These are phyloP conservation scores for Oryza meridionalis DNA, from an alignment of 176 grass and related monocot species.

Conservation along the genomic window DNA sequence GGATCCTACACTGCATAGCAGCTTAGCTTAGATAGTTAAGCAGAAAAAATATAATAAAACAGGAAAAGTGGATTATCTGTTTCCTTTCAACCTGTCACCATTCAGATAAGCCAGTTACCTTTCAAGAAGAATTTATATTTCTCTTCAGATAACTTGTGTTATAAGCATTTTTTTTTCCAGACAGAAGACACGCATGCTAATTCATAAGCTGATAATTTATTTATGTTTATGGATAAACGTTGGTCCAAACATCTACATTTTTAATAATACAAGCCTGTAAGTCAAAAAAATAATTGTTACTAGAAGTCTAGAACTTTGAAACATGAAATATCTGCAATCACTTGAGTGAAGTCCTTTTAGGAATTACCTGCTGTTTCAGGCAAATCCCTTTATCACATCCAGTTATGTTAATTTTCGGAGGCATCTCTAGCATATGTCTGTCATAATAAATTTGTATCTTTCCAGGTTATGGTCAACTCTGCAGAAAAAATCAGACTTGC, in stretches of 20 bases:
- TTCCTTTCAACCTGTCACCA: not conserved
- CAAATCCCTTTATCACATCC: not conserved
- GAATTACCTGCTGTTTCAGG: not conserved
- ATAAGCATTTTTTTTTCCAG: not conserved
- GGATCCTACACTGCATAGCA: not conserved
- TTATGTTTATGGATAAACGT: not conserved
- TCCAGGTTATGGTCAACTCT: constrained; percentile 79
- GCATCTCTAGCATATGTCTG: not conserved
- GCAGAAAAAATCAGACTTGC: constrained; percentile 93
- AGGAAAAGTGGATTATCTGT: constrained; percentile 2
- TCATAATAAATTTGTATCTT: constrained; percentile 23
- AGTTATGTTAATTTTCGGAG: not conserved
- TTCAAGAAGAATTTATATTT: not conserved
- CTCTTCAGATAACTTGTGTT: constrained; percentile 14
- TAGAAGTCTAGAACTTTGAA: not conserved
- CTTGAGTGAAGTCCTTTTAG: not conserved
- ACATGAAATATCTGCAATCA: constrained; percentile 13
- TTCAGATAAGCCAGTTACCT: not conserved
- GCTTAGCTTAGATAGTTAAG: constrained; percentile 4
- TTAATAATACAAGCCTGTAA: not conserved
- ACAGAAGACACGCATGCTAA: not conserved
- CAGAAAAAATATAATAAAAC: not conserved
- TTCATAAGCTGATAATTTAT: not conserved
- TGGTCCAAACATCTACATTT: not conserved
- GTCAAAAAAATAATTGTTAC: not conserved